Evolutionary conservation across 2,329 filamentous ascomycete genomes (phyloP).

Genomic region (Aureobasidium sp.): DNA sequence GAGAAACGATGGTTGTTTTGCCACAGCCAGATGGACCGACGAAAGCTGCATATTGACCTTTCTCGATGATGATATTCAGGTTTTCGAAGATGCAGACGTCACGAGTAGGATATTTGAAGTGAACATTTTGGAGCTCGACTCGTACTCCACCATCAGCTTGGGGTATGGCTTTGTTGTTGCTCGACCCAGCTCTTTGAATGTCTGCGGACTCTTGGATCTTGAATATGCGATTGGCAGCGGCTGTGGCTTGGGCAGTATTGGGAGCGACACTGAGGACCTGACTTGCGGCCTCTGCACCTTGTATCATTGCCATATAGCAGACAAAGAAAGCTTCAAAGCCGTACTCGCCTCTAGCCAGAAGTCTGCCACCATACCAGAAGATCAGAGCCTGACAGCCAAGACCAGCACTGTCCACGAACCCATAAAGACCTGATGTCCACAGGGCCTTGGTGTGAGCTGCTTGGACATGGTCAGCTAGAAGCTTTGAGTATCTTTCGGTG

Average conservation of each 20-base stretch:
- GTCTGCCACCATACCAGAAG: conserved; percentile 29
- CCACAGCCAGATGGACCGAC: conserved; percentile 34
- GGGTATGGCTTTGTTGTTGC: neutral
- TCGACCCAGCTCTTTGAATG: neutral
- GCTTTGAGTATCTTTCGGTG: conserved; percentile 44
- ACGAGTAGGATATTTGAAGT: conserved; percentile 34
- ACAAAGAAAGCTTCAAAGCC: conserved; percentile 42
- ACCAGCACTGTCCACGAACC: conserved; percentile 53
- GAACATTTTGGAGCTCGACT: conserved; percentile 31
- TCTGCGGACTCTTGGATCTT: neutral
- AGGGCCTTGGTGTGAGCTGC: conserved; percentile 50
- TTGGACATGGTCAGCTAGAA: conserved; percentile 49
- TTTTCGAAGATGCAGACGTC: conserved; percentile 46
- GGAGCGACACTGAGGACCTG: conserved; percentile 50
- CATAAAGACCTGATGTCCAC: conserved; percentile 52
- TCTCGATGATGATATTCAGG: conserved; percentile 23
- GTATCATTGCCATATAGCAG: neutral
- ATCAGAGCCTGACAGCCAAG: conserved; percentile 37
- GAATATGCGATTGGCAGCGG: conserved; percentile 11
- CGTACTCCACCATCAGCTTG: conserved; percentile 23
- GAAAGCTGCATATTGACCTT: conserved; percentile 33
- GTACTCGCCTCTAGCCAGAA: conserved; percentile 27
- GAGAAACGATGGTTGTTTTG: conserved; percentile 33
- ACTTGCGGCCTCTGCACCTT: conserved; percentile 37
- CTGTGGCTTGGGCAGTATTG: conserved; percentile 8